These are phyloP conservation scores for Moesziomyces sp. DNA, from an alignment of 1,284 basidiomycete species.

Conservation along the genomic window DNA sequence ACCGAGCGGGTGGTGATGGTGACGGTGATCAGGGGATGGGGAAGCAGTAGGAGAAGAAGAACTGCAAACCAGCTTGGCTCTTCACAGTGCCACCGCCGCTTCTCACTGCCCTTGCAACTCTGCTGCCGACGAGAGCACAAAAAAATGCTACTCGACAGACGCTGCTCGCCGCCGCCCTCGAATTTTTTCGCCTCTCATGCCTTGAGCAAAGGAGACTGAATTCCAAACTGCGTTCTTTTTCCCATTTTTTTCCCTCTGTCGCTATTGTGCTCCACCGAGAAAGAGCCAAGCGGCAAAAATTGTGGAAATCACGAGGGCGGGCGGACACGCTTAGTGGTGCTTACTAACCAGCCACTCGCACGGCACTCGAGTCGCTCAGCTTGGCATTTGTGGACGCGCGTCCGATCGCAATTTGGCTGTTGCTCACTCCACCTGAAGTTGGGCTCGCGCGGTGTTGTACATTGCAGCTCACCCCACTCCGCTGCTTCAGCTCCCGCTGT, in stretches of 20 bases:
- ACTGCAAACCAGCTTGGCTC: too few relatives aligned
- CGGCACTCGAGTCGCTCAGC: slow-evolving; percentile 5
- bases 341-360: slow-evolving; percentile 25
- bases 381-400: slow-evolving; percentile 29
- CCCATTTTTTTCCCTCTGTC: slow-evolving; percentile 1
- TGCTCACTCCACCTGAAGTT: slow-evolving; percentile 23
- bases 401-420: slow-evolving; percentile 31
- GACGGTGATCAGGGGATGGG: too few relatives aligned
- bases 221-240: slow-evolving; percentile 10
- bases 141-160: not conserved
- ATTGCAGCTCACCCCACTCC: not conserved
- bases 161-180: slow-evolving; percentile 1
- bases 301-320: not conserved
- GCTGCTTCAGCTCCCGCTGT: not conserved
- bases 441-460: not conserved
- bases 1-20: too few relatives aligned
- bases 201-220: not conserved
- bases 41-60: too few relatives aligned
- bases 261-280: slow-evolving; percentile 20
- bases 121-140: too few relatives aligned
- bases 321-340: not conserved
- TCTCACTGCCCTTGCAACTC: too few relatives aligned
- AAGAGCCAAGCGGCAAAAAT: slow-evolving; percentile 5
- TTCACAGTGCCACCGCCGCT: too few relatives aligned
- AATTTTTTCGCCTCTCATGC: slow-evolving; percentile 16